Evolutionary conservation across 177 flowering plant genomes (phyloP).

Genomic region (Vitis hybrid): DNA sequence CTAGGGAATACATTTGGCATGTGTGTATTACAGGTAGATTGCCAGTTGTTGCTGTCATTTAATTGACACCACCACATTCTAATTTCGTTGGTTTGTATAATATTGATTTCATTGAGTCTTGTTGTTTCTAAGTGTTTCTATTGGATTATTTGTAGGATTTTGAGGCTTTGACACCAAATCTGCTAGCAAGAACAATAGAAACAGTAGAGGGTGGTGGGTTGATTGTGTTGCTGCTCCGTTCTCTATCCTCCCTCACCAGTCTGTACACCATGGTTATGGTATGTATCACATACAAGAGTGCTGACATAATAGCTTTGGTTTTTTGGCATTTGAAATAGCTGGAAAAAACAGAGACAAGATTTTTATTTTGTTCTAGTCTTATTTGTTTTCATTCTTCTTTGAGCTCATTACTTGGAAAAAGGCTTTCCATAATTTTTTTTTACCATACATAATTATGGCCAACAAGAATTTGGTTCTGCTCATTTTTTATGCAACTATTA

Average conservation of each 20-base stretch:
- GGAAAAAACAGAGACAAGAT: too few relatives aligned
- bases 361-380: too few relatives aligned
- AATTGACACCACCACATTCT: neutral
- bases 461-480: too few relatives aligned
- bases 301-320: too few relatives aligned
- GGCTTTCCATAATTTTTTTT: too few relatives aligned
- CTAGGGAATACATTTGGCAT: conserved; percentile 96
- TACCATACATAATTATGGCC: too few relatives aligned
- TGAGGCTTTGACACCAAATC: conserved; percentile 97
- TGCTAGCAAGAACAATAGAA: conserved; percentile 93
- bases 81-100: neutral
- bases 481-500: too few relatives aligned
- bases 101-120: conserved; percentile 1
- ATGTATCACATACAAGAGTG: conserved; percentile 8
- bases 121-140: neutral
- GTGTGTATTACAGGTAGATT: conserved; percentile 89
- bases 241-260: conserved; percentile 83
- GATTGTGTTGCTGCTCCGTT: conserved; percentile 73
- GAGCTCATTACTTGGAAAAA: too few relatives aligned
- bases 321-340: too few relatives aligned
- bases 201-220: conserved; percentile 98
- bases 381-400: too few relatives aligned
- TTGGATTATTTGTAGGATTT: conserved; percentile 61
- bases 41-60: neutral
- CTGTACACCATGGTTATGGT: conserved; percentile 99